Evolutionary conservation across 208 protist genomes (phyloP).

Genomic region (Acanthamoeba comandoni): DNA sequence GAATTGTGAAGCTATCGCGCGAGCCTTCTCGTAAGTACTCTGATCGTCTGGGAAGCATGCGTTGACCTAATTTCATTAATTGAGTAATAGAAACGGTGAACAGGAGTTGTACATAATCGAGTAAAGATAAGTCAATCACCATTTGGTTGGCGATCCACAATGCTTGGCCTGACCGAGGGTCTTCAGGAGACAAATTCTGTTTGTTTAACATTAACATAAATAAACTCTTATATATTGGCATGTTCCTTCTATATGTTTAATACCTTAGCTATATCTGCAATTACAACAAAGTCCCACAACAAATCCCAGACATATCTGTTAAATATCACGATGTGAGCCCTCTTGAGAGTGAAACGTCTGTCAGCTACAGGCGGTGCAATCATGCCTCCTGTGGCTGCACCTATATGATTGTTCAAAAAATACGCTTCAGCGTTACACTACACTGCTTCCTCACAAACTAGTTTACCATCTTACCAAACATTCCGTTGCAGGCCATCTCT

Average conservation of each 20-base stretch:
- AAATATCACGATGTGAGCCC: slow-evolving; percentile 77
- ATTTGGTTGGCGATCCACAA: slow-evolving; percentile 80
- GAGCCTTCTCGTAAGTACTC: slow-evolving; percentile 26
- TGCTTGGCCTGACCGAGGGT: slow-evolving; percentile 69
- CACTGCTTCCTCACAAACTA: too few species aligned
- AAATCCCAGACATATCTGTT: slow-evolving; percentile 80
- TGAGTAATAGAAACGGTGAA: not conserved
- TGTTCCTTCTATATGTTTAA: not conserved
- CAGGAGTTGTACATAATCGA: not conserved
- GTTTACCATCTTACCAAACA: slow-evolving; percentile 87
- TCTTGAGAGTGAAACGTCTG: slow-evolving; percentile 77
- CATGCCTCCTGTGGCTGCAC: slow-evolving; percentile 16
- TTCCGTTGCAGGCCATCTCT: slow-evolving; percentile 87
- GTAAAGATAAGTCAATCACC: slow-evolving; percentile 18
- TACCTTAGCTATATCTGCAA: slow-evolving; percentile 79
- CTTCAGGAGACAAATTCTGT: slow-evolving; percentile 10
- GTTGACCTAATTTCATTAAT: not conserved
- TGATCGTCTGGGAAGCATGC: slow-evolving; percentile 47
- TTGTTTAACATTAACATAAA: slow-evolving; percentile 41
- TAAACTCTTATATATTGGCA: not conserved
- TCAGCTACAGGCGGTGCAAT: slow-evolving; percentile 68
- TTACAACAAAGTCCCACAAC: slow-evolving; percentile 76
- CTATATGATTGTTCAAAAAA: too few species aligned
- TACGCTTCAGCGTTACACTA: too few species aligned
- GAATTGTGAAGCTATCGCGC: slow-evolving; percentile 73